Conservation (phyloP, 1,139 yeast species). For the Yamadazyma aaseri region DNA sequence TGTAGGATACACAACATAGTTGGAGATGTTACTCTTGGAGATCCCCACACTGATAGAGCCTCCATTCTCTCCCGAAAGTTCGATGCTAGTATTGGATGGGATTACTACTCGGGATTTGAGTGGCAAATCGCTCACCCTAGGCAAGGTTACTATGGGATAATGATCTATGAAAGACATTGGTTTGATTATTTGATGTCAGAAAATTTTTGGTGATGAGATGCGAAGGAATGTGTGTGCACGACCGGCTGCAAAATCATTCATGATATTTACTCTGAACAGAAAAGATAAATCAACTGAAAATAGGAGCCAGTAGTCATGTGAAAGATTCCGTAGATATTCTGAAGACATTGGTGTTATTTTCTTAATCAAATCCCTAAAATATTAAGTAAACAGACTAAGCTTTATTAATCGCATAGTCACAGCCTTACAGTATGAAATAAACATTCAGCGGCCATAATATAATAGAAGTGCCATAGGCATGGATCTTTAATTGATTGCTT, state of each 20-base stretch:
- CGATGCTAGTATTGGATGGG: constrained; percentile 20
- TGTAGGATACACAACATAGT: constrained; percentile 73
- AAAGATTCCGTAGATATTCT: no score
- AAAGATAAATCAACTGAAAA: no score
- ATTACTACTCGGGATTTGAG: constrained; percentile 31
- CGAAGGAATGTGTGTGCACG: constrained; percentile 4
- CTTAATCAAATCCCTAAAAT: no score
- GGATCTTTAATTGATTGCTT: no score
- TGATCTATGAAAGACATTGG: constrained; percentile 32
- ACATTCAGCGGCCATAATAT: no score
- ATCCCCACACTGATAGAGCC: constrained; percentile 57
- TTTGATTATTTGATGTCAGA: constrained; percentile 4
- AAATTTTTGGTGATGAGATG: constrained; percentile 14
- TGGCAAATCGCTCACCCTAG: constrained; percentile 38
- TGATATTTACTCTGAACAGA: no score
- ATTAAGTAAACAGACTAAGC: no score
- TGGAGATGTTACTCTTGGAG: constrained; percentile 73
- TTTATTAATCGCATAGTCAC: no score
- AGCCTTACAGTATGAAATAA: no score
- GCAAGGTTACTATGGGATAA: constrained; percentile 40
- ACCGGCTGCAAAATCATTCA: constrained; percentile 6
- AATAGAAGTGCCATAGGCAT: no score
- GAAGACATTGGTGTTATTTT: no score
- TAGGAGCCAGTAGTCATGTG: no score
- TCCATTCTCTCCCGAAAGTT: constrained; percentile 16